These are phyloP conservation scores for Glarea lozoyensis DNA, from an alignment of 495 filamentous ascomycete genomes.

Conservation along the genomic window DNA sequence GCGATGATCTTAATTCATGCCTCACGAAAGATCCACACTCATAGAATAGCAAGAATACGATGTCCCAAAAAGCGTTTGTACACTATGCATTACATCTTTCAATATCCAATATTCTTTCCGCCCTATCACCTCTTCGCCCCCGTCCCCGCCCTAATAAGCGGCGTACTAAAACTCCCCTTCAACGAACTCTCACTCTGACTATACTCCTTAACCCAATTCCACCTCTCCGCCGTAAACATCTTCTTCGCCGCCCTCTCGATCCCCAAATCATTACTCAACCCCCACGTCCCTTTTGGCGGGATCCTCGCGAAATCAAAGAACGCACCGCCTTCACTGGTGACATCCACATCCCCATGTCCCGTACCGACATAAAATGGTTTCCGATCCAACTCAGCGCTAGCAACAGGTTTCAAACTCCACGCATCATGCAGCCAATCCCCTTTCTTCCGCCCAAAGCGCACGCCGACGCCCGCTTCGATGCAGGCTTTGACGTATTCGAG, in stretches of 20 bases:
- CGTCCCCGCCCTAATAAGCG: too few relatives aligned
- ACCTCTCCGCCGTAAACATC: conserved; percentile 48
- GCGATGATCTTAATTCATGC: too few relatives aligned
- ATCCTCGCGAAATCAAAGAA: conserved; percentile 32
- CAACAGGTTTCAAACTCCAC: conserved; percentile 9
- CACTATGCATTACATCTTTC: too few relatives aligned
- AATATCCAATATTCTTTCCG: too few relatives aligned
- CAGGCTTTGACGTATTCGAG: conserved; percentile 55
- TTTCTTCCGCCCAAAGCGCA: conserved; percentile 38
- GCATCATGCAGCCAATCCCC: conserved; percentile 21
- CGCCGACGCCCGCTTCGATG: conserved; percentile 33
- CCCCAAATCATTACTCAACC: conserved; percentile 13
- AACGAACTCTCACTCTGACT: conserved; percentile 1
- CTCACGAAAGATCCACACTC: too few relatives aligned
- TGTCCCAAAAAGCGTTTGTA: too few relatives aligned
- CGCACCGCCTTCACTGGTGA: conserved; percentile 8
- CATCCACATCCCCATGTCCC: conserved; percentile 8
- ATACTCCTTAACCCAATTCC: conserved; percentile 48
- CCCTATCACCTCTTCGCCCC: too few relatives aligned
- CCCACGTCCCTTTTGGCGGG: conserved; percentile 18
- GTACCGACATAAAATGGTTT: conserved; percentile 14
- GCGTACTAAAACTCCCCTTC: background rate
- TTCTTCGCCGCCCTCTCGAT: conserved; percentile 29
- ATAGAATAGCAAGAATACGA: too few relatives aligned
- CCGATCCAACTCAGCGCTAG: background rate